Base-by-base conservation (phyloP, 2,329 filamentous ascomycete species). In the Polychaeton citri region DNA sequence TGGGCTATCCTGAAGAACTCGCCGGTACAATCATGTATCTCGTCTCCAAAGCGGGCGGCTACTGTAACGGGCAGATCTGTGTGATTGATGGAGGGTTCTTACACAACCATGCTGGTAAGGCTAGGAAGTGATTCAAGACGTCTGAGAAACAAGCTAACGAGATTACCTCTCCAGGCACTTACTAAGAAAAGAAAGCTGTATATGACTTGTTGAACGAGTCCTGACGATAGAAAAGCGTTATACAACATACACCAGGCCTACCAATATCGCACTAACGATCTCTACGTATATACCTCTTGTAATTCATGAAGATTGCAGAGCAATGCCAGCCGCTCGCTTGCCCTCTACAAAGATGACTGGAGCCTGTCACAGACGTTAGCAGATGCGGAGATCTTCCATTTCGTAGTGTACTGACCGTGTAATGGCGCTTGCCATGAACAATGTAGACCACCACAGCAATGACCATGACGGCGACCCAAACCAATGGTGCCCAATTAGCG, bases 51-150 rank as follows among this genome's bases (percentile, higher is more conserved):
- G 63, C 62, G 5, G 68, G 67, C 2, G 60, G 59, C 9, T 75
- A 73, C 51, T 57, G 68, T 34, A 74, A 74, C 50, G 72, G 72
- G 1, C 63, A 57, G 37, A 57, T 69, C 12, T 60, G 68, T 35
- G 50, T 71, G 2, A 58, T 61, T 6, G 65, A 68, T 52, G 65
- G 65, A 1, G 65, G 65, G 5, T 52, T 63, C 36, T 36, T 55
- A 34, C 40, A 48, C 26, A 52, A 52, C 32, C 50, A 54, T 41
- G 41, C 49, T 21, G 47, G 50, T 9, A 39, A 12, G 24, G n/a
- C n/a, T n/a, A n/a, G n/a, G n/a, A n/a, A n/a, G n/a, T n/a, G n/a
- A n/a, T n/a, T n/a, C n/a, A n/a, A n/a, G n/a, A n/a, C n/a, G n/a
- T n/a, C n/a, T n/a, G n/a, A n/a, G n/a, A n/a, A n/a, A n/a, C n/a